Evolutionary conservation across 257 asterid genomes (phyloP).

Genomic region (Voacanga thouarsii): DNA sequence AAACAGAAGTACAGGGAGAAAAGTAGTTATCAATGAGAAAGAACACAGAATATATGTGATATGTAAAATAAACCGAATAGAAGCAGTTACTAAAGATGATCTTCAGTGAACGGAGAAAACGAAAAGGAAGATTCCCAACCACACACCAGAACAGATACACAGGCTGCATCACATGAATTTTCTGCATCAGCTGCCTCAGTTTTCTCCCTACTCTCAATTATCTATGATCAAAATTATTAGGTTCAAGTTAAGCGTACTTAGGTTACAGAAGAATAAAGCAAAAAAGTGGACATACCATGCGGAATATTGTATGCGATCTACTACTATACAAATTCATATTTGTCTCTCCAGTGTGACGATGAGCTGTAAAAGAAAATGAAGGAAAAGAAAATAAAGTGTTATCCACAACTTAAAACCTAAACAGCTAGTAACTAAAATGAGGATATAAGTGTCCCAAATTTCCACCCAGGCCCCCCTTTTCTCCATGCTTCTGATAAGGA

Average conservation of each 20-base stretch:
- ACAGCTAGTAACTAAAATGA: not conserved
- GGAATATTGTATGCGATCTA: slow-evolving; percentile 94
- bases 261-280: slow-evolving; percentile 12
- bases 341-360: slow-evolving; percentile 97
- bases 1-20: slow-evolving; percentile 3
- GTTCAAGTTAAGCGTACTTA: slow-evolving; percentile 3
- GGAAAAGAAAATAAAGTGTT: slow-evolving; percentile 13
- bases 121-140: slow-evolving; percentile 20
- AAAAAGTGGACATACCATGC: slow-evolving; percentile 67
- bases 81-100: not conserved
- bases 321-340: slow-evolving; percentile 94
- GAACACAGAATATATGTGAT: not conserved
- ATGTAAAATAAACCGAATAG: not conserved
- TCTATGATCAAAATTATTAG: slow-evolving; percentile 37
- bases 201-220: slow-evolving; percentile 92
- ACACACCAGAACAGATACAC: slow-evolving; percentile 93
- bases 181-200: slow-evolving; percentile 51
- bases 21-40: slow-evolving; percentile 2
- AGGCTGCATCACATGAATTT: slow-evolving; percentile 91
- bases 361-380: slow-evolving; percentile 51
- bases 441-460: not conserved
- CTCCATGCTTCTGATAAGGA: not conserved
- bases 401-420: not conserved
- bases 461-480: not conserved
- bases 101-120: slow-evolving; percentile 6